Percentiles rank a stretch among this genome's conserved stretches.
These are phyloP conservation scores for Candida ficus DNA, from an alignment of 805 yeast genomes.

Conservation along the genomic window DNA sequence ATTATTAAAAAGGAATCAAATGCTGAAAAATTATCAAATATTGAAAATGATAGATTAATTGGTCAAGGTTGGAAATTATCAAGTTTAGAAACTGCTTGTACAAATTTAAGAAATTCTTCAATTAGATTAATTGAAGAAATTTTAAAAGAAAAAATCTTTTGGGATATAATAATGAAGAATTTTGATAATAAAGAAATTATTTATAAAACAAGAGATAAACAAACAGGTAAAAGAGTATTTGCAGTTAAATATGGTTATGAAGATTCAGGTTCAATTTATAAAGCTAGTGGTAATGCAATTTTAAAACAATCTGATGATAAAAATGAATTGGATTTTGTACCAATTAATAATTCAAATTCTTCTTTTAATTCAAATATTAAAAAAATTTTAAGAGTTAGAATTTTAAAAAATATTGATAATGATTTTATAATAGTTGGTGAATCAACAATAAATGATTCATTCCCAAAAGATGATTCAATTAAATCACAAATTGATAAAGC, in stretches of 20 bases:
- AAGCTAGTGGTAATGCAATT: constrained; percentile 64
- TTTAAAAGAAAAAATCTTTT: constrained; percentile 57
- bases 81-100: constrained; percentile 53
- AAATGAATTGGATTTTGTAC: constrained; percentile 37
- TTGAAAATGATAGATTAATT: constrained; percentile 22
- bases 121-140: constrained; percentile 48
- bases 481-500: constrained; percentile 60
- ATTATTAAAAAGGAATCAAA: constrained; percentile 20
- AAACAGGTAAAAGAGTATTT: constrained; percentile 45
- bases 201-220: constrained; percentile 59
- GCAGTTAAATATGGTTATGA: constrained; percentile 89
- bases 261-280: constrained; percentile 79
- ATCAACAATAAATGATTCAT: constrained; percentile 28
- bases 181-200: constrained; percentile 49
- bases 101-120: constrained; percentile 46
- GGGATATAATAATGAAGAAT: constrained; percentile 41
- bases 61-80: constrained; percentile 78
- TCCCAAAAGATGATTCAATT: constrained; percentile 31
- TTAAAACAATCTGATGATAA: constrained; percentile 42
- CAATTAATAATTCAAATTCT: constrained; percentile 24
- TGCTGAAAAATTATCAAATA: constrained; percentile 21
- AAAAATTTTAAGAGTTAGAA: constrained; percentile 53
- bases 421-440: constrained; percentile 57
- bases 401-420: constrained; percentile 43
- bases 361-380: constrained; percentile 30